Evolutionary conservation across 108 stramenopile genomes (phyloP), one percentile per base, ranked within the genome.

Genomic region (Hondaea fermentalgiana): DNA sequence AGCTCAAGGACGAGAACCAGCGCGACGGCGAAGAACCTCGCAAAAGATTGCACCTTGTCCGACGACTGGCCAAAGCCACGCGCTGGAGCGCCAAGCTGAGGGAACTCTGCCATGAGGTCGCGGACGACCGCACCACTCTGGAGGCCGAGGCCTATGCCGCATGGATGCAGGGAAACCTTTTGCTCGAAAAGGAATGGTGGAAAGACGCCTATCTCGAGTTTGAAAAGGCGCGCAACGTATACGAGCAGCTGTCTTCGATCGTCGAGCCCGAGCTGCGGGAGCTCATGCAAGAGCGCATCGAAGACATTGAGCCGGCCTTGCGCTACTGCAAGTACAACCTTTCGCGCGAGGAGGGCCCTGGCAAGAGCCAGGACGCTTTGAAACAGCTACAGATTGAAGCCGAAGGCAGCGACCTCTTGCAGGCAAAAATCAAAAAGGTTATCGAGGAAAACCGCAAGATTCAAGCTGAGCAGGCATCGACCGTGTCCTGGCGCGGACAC

Each of bases 61-160:
- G 60, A 42, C 87, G 87, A n/a, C 87, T 88, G 44, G 29, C 28
- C n/a, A 88, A 88, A n/a, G 87, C 87, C 28, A 5, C 59, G 5
- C 25, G 16, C 16, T 88, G 87, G 87, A 35, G 28, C 44, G 42
- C 55, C 28, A 44, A 59, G 58, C 59, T 88, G 29, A 17, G 58
- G 12, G 58, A 59, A n/a, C 43, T 88, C 5, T 88, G 87, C 43
- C 23, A 25, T 6, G 59, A 57, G 53, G 58, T 42, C 60, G 87
- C 87, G 19, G 87, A 88, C 49, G 59, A 35, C 59, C 60, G 87
- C 5, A 88, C 87, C 43, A 5, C 42, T 29, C 87, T 88, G 16
- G 87, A 88, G 60, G 87, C 87, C 16, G 87, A 88, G 60, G 87
- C 87, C 14, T 88, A 88, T 44, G 28, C 59, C 5, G 87, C 87